Evolutionary conservation across 2,329 filamentous ascomycete genomes (phyloP), one percentile per base, ranked within the genome.

Genomic region (Phialocephala subalpina): DNA sequence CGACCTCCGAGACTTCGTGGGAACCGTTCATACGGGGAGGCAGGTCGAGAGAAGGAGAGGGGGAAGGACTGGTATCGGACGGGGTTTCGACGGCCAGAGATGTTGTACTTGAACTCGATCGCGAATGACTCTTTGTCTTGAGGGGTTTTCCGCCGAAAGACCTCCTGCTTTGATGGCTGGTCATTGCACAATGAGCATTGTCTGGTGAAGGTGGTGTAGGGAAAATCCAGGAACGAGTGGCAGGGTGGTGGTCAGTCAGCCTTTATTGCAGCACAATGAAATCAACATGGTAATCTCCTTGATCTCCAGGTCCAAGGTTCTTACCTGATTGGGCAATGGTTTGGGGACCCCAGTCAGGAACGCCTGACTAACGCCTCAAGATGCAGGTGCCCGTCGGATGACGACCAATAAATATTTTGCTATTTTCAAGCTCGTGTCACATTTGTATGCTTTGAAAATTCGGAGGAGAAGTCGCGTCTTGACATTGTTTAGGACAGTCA

Each of bases 71-170:
- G 42, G 66, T 67, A 12, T 71, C 69, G 38, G 72, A 69, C 22
- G 73, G 71, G 12, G 72, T 74, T 38, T 67, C 66, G 22, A 73
- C 67, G 18, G 60, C 62, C 9, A 69, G 45, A 29, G 68, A 69
- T 4, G 67, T 68, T 12, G 70, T 72, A 63, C 69, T 73, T 1
- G 70, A 70, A 59, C 65, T 69, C 36, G 73, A 72, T 27, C 65
- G 62, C 11, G 71, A 72, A 58, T 64, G 67, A n/a, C 65, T 36
- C 40, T 65, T 69, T 52, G 65, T 69, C 42, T 69, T 67, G 22
- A 68, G 60, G 57, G 69, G 63, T 47, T 64, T 65, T 58, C 66
- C 66, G 40, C 64, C 62, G 57, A 65, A 63, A 49, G 69, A 58
- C 58, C 57, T 63, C 40, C 66, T 58, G 36, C 62, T 63, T 49